These are phyloP conservation scores for Colletotrichum sp. DNA, from an alignment of 2,329 filamentous ascomycete species.

Conservation along the genomic window DNA sequence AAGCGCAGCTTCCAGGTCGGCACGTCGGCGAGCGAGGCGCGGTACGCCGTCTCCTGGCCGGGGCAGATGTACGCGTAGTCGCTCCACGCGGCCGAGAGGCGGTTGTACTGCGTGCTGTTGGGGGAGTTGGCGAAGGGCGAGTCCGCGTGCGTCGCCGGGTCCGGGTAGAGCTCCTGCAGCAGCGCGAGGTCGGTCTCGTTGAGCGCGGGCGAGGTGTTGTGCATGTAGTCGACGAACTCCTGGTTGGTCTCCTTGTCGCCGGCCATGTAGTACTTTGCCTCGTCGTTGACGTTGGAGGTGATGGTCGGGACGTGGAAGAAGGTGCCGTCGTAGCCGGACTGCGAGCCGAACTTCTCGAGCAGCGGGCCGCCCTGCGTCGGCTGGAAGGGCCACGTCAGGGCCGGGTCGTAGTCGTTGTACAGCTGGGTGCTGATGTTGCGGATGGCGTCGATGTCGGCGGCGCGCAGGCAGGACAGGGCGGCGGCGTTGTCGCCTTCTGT, in stretches of 20 bases:
- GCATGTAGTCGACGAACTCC: conserved; percentile 39
- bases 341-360: conserved; percentile 50
- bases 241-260: conserved; percentile 36
- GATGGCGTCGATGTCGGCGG: conserved; percentile 56
- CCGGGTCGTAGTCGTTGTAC: conserved; percentile 58
- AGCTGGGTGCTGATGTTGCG: conserved; percentile 62
- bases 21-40: conserved; percentile 70
- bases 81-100: conserved; percentile 45
- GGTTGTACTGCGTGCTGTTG: conserved; percentile 47
- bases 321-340: conserved; percentile 37
- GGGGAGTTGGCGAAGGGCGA: conserved; percentile 40
- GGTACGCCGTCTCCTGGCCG: conserved; percentile 50
- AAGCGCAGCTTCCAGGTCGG: conserved; percentile 76
- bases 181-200: conserved; percentile 30
- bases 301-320: conserved; percentile 40
- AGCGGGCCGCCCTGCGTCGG: conserved; percentile 48
- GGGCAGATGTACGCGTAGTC: conserved; percentile 51
- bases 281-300: conserved; percentile 39
- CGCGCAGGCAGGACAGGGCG: conserved; percentile 58
- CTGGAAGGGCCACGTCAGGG: conserved; percentile 61
- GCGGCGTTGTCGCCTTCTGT: conserved; percentile 47
- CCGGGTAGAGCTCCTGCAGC: conserved; percentile 36
- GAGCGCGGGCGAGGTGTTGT: conserved; percentile 34
- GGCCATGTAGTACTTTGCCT: conserved; percentile 36
- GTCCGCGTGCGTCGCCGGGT: conserved; percentile 32